phyloP scores from a whole-genome alignment of 1,284 basidiomycete species.

The Coniophora puteana region DNA sequence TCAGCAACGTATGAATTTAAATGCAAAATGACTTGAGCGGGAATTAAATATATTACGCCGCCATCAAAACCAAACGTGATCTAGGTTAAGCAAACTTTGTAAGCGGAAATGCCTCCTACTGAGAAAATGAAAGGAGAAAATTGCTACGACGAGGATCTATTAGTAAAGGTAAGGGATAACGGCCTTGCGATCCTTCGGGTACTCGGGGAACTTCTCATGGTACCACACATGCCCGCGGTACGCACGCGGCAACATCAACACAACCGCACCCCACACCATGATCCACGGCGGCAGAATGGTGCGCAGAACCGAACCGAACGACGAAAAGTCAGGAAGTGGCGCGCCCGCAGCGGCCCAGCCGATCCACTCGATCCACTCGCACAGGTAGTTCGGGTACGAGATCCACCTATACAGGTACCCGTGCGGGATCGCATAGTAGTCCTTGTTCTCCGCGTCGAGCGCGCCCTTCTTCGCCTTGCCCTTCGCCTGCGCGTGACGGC shows the following conservation, averaged over 20 bases:
- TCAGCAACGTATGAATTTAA: no score
- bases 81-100: no score
- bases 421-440: slow-evolving; percentile 79
- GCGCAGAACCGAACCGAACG: slow-evolving; percentile 31
- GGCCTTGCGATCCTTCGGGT: slow-evolving; percentile 61
- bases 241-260: slow-evolving; percentile 77
- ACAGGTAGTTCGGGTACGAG: slow-evolving; percentile 92
- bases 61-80: no score
- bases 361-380: slow-evolving; percentile 88
- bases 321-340: slow-evolving; percentile 31
- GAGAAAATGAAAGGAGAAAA: no score
- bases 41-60: no score
- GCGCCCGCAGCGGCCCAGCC: slow-evolving; percentile 72
- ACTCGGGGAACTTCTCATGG: slow-evolving; percentile 62
- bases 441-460: slow-evolving; percentile 18
- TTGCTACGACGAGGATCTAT: no score
- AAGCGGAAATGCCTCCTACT: no score
- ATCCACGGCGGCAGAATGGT: slow-evolving; percentile 66
- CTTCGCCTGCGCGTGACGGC: slow-evolving; percentile 42
- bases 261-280: slow-evolving; percentile 70
- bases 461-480: slow-evolving; percentile 31
- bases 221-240: slow-evolving; percentile 84
- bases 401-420: slow-evolving; percentile 78
- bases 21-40: no score
- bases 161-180: slow-evolving; percentile 67